Conservation (phyloP, 2,329 filamentous ascomycete species). For the Xylaria arbuscula region DNA sequence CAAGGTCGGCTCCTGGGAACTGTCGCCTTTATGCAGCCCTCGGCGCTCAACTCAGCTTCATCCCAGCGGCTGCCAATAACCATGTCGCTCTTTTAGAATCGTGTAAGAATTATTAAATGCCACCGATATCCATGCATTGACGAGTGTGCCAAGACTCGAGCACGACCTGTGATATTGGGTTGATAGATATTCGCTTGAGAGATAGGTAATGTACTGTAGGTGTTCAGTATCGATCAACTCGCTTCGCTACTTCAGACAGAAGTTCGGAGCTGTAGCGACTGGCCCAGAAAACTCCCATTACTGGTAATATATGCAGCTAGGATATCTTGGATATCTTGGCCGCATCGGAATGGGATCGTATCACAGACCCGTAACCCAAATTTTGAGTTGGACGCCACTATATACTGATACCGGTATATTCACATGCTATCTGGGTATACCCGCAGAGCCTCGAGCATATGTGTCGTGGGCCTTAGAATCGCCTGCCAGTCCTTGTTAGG, state of each 20-base stretch:
- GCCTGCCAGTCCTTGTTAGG: neutral
- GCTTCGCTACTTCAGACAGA: conserved; percentile 4
- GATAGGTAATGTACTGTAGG: neutral
- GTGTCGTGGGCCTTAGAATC: neutral
- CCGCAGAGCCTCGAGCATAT: neutral
- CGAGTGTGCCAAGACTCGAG: conserved; percentile 2
- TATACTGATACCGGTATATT: neutral
- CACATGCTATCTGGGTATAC: neutral
- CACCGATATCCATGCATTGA: neutral
- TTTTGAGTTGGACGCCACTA: too few relatives aligned
- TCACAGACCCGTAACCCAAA: conserved; percentile 14
- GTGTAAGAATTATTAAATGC: conserved; percentile 3
- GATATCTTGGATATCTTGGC: neutral
- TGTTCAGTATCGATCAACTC: neutral
- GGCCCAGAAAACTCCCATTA: neutral
- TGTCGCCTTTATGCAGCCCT: conserved; percentile 40
- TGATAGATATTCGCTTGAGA: neutral
- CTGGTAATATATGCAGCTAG: conserved; percentile 1
- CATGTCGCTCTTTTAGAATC: conserved; percentile 9
- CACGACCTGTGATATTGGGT: conserved; percentile 1
- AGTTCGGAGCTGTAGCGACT: conserved; percentile 7
- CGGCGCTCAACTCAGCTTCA: conserved; percentile 37
- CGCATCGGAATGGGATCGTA: conserved; percentile 21
- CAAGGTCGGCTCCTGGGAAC: conserved; percentile 29
- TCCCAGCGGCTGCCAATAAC: conserved; percentile 9